Base-by-base conservation (phyloP, 805 yeast species). In the Saturnispora mendoncae region DNA sequence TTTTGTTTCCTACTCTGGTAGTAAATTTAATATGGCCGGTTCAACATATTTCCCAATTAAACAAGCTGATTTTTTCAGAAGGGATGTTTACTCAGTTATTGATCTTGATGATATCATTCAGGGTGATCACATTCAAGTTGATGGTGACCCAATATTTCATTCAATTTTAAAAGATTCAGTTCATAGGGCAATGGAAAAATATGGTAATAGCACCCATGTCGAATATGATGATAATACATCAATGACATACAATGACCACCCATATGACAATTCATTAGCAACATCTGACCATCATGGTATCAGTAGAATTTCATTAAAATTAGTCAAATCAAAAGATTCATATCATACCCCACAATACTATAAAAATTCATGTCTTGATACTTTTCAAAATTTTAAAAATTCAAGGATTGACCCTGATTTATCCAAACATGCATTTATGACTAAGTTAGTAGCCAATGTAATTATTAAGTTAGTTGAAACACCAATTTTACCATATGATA, bases 1-100 rank as follows among this genome's bases (percentile, higher is more conserved):
- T 53, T 87, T 88, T 62, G 76, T 77, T 0, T 84, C 95, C 0
- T 86, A 83, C 65, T 94, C 88, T 52, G 96, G 84, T 1, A 65
- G 82, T 0, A 77, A 79, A 46, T 86, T 81, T 53, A 87, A 87
- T 55, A 64, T 70, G 49, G 95, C 92, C 0, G 97, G 97, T 0
- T 69, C 84, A n/a, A 70, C 87, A 0, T 90, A 82, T 52, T 78
- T 88, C 71, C 68, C 80, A 6, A 84, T 81, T 50, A 63, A 67
- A 28, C 70, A 71, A 43, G 57, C 64, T n/a, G 69, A 71, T 19
- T 69, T 67, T 30, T 61, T 86, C 21, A 64, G 68, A 40, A 68
- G 73, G 36, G 80, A 80, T 48, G 80, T 82, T 0, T 78, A 74
- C 51, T 68, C 84, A 0, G 81, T 83, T 49, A 69, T 88, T 44